Base-by-base conservation (phyloP, 2,329 filamentous ascomycete genomes). In the Leptographium galeiforme region DNA sequence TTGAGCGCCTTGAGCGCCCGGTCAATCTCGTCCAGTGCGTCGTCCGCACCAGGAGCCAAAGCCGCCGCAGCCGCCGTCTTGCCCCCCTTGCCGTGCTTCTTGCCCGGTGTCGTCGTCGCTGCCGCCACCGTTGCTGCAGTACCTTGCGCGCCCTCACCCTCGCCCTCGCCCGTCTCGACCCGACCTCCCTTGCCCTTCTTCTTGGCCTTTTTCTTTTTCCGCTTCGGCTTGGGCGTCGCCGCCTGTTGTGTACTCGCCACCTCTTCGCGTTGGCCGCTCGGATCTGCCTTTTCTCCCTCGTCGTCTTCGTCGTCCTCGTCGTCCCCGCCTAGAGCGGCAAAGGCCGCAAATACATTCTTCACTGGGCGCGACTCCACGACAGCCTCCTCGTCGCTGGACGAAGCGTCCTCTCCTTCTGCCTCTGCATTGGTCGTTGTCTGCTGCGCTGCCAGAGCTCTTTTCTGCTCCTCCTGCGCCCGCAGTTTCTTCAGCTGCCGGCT, bases 401-500 rank as follows among this genome's bases (percentile, higher is more conserved):
- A 11, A 64, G 57, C 4, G 66, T 64, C 44, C 61, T 62, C 8
- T 14, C 34, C 40, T 40, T 62, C 61, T 14, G 61, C 13, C 53
- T 61, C n/a, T 32, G 46, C 25, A 25, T 25, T 25, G 25, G 5
- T 25, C 5, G 25, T 25, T 5, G 25, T 25, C 25, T 25, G 25
- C 25, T 25, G 25, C 14, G 25, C 25, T 14, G 38, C 48, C 11
- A 50, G 38, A 6, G 48, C 38, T 48, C 59, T 56, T 12, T 60
- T 38, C 13, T 43, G 33, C 60, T 76, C 72, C 48, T 70, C 68
- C 63, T 75, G 72, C 63, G 75, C 70, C 54, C 74, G 73, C 39
- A 78, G 66, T 63, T 74, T 77, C 47, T 74, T 72, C 45, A 78
- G 62, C 58, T 78, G 75, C 48, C 75, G 66, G 53, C 67, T 76